These are phyloP conservation scores for Chrysanthemum makinoi DNA, from an alignment of 129 eudicot genomes.

Conservation along the genomic window DNA sequence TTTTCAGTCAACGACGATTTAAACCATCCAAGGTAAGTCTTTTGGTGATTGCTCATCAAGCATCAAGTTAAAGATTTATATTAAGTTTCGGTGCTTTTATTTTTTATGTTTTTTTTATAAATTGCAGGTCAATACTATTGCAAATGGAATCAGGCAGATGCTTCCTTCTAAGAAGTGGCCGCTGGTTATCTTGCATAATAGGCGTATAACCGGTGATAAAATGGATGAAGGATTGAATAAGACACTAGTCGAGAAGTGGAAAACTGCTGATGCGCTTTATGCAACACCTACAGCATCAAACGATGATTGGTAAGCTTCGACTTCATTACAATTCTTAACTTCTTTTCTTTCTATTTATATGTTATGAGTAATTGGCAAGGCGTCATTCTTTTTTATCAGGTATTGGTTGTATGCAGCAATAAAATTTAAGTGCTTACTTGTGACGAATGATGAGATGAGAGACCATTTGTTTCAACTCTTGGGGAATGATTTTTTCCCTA, in stretches of 20 bases:
- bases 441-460: slow-evolving; percentile 95
- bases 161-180: slow-evolving; percentile 85
- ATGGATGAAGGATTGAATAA: slow-evolving; percentile 64
- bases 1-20: slow-evolving; percentile 56
- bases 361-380: not conserved
- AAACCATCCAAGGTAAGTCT: slow-evolving; percentile 62
- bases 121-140: slow-evolving; percentile 63
- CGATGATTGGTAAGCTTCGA: slow-evolving; percentile 72
- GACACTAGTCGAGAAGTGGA: slow-evolving; percentile 72
- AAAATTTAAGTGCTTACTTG: slow-evolving; percentile 68
- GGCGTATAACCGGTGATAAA: slow-evolving; percentile 60
- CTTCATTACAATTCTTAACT: not conserved
- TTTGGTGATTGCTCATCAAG: not conserved
- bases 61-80: slow-evolving; percentile 4
- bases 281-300: slow-evolving; percentile 94
- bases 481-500: slow-evolving; percentile 91
- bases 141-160: slow-evolving; percentile 74
- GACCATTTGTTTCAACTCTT: slow-evolving; percentile 82
- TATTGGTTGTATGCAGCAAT: slow-evolving; percentile 96
- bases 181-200: slow-evolving; percentile 71
- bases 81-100: not conserved
- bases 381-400: slow-evolving; percentile 45
- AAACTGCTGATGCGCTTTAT: slow-evolving; percentile 74
- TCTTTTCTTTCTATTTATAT: slow-evolving; percentile 10
- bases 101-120: not conserved